Percentiles rank a stretch among this genome's conserved stretches.
Conservation (phyloP, 2,329 filamentous ascomycete genomes). For the Alternaria longipes region DNA sequence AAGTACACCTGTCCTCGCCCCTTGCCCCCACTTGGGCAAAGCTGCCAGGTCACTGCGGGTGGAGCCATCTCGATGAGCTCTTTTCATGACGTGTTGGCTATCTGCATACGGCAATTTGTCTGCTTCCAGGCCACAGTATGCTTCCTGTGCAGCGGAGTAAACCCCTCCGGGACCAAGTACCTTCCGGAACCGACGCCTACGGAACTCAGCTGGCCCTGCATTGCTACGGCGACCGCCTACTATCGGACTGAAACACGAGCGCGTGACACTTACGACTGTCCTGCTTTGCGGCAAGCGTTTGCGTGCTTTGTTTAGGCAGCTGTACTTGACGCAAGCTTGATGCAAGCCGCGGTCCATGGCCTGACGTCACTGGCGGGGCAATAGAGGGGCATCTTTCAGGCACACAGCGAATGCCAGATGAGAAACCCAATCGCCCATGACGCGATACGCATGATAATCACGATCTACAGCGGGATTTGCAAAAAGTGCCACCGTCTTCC, state of each 20-base stretch:
- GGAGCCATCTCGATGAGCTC: constrained; percentile 1
- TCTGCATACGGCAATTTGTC: not conserved
- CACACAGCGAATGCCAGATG: constrained; percentile 17
- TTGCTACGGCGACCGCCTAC: constrained; percentile 4
- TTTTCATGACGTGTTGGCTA: constrained; percentile 5
- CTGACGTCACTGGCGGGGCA: constrained; percentile 18
- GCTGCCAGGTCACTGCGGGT: constrained; percentile 7
- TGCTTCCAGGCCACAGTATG: constrained; percentile 6
- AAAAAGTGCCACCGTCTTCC: constrained; percentile 14
- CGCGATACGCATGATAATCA: constrained; percentile 23
- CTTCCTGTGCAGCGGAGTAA: constrained; percentile 4
- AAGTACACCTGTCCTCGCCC: constrained; percentile 6
- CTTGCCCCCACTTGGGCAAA: constrained; percentile 6
- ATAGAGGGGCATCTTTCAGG: constrained; percentile 16
- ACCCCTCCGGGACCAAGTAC: constrained; percentile 1
- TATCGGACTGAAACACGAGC: constrained; percentile 12
- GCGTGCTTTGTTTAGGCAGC: constrained; percentile 17
- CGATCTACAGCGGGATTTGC: constrained; percentile 26
- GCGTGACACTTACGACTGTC: constrained; percentile 17
- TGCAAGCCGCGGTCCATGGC: constrained; percentile 1
- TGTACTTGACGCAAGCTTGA: not conserved
- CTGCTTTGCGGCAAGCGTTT: constrained; percentile 15
- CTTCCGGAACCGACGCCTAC: constrained; percentile 7
- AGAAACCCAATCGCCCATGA: constrained; percentile 11
- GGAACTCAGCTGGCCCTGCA: constrained; percentile 3